These are phyloP conservation scores for Tuber melanosporum DNA, from an alignment of 495 filamentous ascomycete species.

Conservation along the genomic window DNA sequence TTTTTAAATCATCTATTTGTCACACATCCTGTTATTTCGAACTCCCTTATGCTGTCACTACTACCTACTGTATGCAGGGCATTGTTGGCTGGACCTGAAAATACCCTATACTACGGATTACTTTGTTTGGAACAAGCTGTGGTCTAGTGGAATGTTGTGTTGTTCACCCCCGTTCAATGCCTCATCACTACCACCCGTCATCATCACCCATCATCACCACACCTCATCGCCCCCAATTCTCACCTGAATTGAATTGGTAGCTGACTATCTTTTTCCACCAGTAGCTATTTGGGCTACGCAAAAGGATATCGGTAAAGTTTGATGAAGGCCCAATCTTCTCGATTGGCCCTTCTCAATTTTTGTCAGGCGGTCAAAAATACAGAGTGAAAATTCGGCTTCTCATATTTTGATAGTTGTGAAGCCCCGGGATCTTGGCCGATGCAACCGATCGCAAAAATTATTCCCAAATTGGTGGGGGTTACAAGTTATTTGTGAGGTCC, in stretches of 20 bases:
- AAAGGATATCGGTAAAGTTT: neutral
- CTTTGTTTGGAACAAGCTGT: neutral
- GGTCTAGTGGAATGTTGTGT: neutral
- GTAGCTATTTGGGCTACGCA: neutral
- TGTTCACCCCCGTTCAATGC: neutral
- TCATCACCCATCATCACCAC: neutral
- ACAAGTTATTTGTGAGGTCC: constrained; percentile 21
- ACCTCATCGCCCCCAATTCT: neutral
- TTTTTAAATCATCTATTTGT: neutral
- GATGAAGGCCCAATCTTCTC: neutral
- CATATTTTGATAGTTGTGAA: constrained; percentile 23
- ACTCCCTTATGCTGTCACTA: neutral
- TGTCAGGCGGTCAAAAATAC: neutral
- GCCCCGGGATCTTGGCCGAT: constrained; percentile 21
- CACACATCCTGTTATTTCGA: neutral
- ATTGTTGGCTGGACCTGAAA: neutral
- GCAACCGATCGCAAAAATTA: constrained; percentile 27
- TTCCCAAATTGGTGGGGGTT: constrained; percentile 20
- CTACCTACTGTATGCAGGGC: neutral
- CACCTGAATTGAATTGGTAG: neutral
- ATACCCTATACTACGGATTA: neutral
- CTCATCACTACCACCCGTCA: neutral
- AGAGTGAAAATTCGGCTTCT: constrained; percentile 15
- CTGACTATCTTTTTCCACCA: neutral
- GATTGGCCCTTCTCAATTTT: neutral